Conservation (phyloP, 108 stramenopile genomes). For the Aurantiochytrium sp. region DNA sequence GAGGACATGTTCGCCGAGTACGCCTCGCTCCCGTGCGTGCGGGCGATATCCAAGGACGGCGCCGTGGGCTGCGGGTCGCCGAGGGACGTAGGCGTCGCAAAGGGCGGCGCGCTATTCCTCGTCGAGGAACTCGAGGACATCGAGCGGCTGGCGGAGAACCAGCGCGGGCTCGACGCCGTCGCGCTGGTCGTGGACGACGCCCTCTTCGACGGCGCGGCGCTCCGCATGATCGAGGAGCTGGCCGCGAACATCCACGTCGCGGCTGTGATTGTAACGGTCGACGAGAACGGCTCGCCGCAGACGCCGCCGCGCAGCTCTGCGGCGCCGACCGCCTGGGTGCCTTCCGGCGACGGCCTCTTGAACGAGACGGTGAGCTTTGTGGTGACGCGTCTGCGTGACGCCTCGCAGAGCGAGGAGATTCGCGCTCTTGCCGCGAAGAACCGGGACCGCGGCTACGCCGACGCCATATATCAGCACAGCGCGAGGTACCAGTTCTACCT, state of each 20-base stretch:
- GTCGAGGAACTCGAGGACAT: neutral
- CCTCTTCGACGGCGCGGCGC: neutral
- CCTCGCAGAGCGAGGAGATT: neutral
- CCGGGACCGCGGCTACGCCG: neutral
- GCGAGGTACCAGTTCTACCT: constrained; percentile 23
- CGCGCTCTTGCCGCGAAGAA: neutral
- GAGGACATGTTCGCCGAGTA: neutral
- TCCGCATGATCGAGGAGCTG: neutral
- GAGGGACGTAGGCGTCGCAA: neutral
- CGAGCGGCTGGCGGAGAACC: neutral
- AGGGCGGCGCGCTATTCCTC: neutral
- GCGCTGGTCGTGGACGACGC: neutral
- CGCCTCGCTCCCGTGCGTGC: neutral
- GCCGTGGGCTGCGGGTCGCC: neutral
- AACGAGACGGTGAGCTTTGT: neutral
- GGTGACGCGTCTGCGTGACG: neutral
- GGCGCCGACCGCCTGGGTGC: neutral
- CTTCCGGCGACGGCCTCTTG: neutral
- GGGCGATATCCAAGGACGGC: neutral
- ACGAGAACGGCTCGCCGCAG: neutral
- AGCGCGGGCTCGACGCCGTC: neutral
- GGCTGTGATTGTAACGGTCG: neutral
- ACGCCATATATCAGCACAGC: neutral
- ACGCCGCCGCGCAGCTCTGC: neutral
- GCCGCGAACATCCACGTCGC: neutral